Percentiles rank a stretch among this genome's conserved stretches.
These are phyloP conservation scores for Gossypium bickii DNA, from an alignment of 345 rosid genomes.

Conservation along the genomic window DNA sequence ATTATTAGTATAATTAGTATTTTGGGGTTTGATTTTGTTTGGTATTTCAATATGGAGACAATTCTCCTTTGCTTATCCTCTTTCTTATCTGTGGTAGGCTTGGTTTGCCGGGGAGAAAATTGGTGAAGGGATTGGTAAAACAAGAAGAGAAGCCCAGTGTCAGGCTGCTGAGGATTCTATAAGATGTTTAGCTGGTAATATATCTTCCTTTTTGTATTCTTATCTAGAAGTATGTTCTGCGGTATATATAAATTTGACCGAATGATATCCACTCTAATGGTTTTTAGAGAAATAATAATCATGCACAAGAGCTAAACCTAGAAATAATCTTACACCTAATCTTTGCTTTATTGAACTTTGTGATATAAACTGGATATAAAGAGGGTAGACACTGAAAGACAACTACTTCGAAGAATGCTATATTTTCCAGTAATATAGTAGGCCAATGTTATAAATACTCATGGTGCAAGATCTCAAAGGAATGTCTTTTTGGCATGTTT, in stretches of 20 bases:
- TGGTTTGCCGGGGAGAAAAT: constrained; percentile 79
- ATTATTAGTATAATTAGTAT: constrained; percentile 1
- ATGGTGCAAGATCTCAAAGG: background rate
- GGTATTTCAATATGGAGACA: constrained; percentile 2
- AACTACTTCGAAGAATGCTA: too few species aligned
- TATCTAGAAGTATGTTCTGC: background rate
- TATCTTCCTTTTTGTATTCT: background rate
- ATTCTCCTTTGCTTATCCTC: constrained; percentile 10
- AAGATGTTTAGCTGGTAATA: constrained; percentile 68
- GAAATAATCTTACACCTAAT: background rate
- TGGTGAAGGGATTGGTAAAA: constrained; percentile 77
- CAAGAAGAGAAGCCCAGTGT: constrained; percentile 78
- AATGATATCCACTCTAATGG: background rate
- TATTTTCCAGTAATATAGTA: background rate
- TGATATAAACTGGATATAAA: background rate
- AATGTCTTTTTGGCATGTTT: background rate
- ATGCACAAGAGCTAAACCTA: background rate
- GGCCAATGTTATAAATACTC: background rate
- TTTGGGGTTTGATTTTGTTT: background rate
- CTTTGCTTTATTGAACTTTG: background rate
- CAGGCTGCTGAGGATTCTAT: constrained; percentile 81
- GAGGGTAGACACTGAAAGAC: background rate
- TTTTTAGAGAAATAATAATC: background rate
- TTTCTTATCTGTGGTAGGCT: constrained; percentile 44
- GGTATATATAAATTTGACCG: background rate